Percentiles rank a stretch among this genome's conserved stretches.
These are phyloP conservation scores for Fusarium succisae DNA, from an alignment of 2,329 filamentous ascomycete genomes.

Conservation along the genomic window DNA sequence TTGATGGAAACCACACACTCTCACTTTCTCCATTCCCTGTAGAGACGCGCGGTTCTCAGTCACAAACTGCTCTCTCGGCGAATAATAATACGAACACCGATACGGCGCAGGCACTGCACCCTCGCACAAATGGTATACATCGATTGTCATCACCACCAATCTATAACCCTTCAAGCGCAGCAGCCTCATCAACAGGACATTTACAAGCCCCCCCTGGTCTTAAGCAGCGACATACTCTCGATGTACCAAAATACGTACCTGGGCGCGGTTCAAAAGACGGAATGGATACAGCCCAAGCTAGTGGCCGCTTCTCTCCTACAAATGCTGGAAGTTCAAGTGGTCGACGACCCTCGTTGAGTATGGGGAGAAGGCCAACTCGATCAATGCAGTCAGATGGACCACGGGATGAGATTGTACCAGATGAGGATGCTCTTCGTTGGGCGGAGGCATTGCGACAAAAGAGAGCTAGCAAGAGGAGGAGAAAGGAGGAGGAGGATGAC, in stretches of 20 bases:
- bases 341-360: conserved; percentile 82
- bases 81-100: conserved; percentile 41
- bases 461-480: conserved; percentile 84
- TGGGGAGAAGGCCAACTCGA: conserved; percentile 82
- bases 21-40: conserved; percentile 16
- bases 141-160: conserved; percentile 73
- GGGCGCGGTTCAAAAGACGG: conserved; percentile 78
- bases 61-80: conserved; percentile 25
- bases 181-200: conserved; percentile 59
- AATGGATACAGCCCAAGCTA: conserved; percentile 71
- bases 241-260: conserved; percentile 78
- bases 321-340: conserved; percentile 61
- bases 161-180: conserved; percentile 56
- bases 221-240: conserved; percentile 86
- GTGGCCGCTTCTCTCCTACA: conserved; percentile 82
- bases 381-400: conserved; percentile 87
- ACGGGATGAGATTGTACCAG: conserved; percentile 82
- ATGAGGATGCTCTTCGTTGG: conserved; percentile 92
- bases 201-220: conserved; percentile 64
- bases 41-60: conserved; percentile 30
- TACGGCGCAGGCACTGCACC: conserved; percentile 39
- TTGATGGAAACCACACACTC: conserved; percentile 16
- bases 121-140: conserved; percentile 53
- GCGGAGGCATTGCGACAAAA: conserved; percentile 93
- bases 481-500: conserved; percentile 88